Percentiles rank a stretch among this genome's conserved stretches.
Conservation (phyloP, 164 flowering plant species). For the Warburgia ugandensis region DNA sequence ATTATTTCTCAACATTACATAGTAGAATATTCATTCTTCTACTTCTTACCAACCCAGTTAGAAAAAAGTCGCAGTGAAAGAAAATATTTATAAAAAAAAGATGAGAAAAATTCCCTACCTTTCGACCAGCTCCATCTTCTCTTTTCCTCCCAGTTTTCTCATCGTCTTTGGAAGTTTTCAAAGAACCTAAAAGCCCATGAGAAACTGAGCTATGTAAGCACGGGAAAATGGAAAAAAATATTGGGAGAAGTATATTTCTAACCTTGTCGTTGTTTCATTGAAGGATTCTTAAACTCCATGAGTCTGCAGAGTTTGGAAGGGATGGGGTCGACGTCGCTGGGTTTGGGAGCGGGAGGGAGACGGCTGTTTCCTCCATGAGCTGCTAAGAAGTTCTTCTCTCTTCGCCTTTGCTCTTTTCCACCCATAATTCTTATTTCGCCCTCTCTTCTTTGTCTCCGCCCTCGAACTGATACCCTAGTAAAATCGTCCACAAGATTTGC, state of each 20-base stretch:
- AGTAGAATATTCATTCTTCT: background rate
- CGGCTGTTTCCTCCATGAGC: conserved; percentile 65
- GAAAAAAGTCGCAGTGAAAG: background rate
- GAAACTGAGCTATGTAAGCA: background rate
- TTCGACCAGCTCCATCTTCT: conserved; percentile 5
- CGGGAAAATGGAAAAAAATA: background rate
- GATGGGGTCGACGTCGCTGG: conserved; percentile 56
- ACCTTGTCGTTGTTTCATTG: background rate
- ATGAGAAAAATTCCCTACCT: conserved; percentile 10
- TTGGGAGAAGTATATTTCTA: conserved; percentile 9
- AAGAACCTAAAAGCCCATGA: conserved; percentile 18
- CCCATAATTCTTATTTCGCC: too few species aligned
- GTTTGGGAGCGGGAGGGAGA: conserved; percentile 95
- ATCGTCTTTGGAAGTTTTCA: conserved; percentile 9
- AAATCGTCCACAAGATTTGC: too few species aligned
- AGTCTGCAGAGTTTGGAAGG: conserved; percentile 35
- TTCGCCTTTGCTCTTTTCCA: conserved; percentile 64
- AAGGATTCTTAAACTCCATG: conserved; percentile 13
- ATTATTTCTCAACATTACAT: background rate
- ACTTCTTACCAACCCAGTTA: too few species aligned
- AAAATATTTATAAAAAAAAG: too few species aligned
- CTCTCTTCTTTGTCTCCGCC: too few species aligned
- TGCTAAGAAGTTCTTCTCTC: conserved; percentile 76
- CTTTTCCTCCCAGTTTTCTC: conserved; percentile 9
- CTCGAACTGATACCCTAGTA: too few species aligned